Percentiles rank a stretch among this genome's conserved stretches.
phyloP scores from a whole-genome alignment of 345 rosid species.

The Eutrema yunnanense region DNA sequence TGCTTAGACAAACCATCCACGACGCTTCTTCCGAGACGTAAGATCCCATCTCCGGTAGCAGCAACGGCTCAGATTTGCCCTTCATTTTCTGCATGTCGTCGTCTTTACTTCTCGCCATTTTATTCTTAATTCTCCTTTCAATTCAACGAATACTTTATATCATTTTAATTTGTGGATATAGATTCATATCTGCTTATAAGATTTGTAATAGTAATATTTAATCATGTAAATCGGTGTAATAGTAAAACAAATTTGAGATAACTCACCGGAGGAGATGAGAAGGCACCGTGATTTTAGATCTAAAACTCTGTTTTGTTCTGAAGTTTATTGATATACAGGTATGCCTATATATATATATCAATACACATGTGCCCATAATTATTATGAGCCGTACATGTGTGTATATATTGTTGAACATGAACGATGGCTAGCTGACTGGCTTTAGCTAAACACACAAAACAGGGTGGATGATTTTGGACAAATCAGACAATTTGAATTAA shows the following conservation, averaged over 20 bases:
- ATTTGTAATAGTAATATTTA: neutral
- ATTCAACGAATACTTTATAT: neutral
- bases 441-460: constrained; percentile 7
- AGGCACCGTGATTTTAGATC: constrained; percentile 10
- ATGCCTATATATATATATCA: constrained; percentile 9
- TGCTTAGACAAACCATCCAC: constrained; percentile 45
- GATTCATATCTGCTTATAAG: neutral
- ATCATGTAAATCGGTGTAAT: neutral
- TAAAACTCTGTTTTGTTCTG: neutral
- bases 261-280: constrained; percentile 16
- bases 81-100: constrained; percentile 7
- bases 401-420: neutral
- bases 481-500: constrained; percentile 1
- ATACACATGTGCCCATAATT: neutral
- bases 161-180: neutral
- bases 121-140: neutral
- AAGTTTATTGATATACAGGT: neutral
- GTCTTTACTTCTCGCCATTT: constrained; percentile 17
- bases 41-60: constrained; percentile 9
- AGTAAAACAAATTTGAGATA: neutral
- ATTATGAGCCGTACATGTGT: neutral
- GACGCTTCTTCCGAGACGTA: constrained; percentile 24
- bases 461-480: constrained; percentile 1
- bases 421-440: neutral
- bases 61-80: constrained; percentile 33